phyloP scores from a whole-genome alignment of 129 eudicot genomes.

The Ambrosia trifida region DNA sequence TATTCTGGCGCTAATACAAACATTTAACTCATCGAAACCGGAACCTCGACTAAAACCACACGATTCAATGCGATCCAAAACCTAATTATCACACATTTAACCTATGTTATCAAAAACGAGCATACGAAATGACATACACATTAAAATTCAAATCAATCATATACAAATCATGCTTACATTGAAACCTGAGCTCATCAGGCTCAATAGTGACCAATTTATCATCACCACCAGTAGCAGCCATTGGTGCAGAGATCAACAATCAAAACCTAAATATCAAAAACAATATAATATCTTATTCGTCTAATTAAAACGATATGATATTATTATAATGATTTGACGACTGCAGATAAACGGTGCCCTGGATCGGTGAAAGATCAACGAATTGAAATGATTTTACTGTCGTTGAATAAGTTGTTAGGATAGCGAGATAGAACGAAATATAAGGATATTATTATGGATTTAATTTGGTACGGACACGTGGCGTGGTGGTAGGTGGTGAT shows the following conservation, averaged over 20 bases:
- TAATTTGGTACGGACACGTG: conserved; percentile 30
- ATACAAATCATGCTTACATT: conserved; percentile 39
- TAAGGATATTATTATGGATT: conserved; percentile 38
- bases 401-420: conserved; percentile 8
- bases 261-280: background rate
- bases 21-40: background rate
- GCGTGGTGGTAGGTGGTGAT: conserved; percentile 25
- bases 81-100: background rate
- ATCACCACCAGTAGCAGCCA: conserved; percentile 31
- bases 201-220: conserved; percentile 53
- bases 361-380: conserved; percentile 18
- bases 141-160: background rate
- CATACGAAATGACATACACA: background rate
- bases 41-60: background rate
- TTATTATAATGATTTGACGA: conserved; percentile 4
- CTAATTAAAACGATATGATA: conserved; percentile 18
- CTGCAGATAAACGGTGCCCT: conserved; percentile 12
- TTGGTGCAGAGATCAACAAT: conserved; percentile 29
- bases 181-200: conserved; percentile 78
- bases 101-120: background rate
- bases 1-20: conserved; percentile 1
- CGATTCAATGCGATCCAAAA: conserved; percentile 5
- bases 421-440: background rate
- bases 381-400: conserved; percentile 20
- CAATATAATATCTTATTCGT: background rate